These are phyloP conservation scores for Vitis amurensis DNA, from an alignment of 164 flowering plant genomes.

Conservation along the genomic window DNA sequence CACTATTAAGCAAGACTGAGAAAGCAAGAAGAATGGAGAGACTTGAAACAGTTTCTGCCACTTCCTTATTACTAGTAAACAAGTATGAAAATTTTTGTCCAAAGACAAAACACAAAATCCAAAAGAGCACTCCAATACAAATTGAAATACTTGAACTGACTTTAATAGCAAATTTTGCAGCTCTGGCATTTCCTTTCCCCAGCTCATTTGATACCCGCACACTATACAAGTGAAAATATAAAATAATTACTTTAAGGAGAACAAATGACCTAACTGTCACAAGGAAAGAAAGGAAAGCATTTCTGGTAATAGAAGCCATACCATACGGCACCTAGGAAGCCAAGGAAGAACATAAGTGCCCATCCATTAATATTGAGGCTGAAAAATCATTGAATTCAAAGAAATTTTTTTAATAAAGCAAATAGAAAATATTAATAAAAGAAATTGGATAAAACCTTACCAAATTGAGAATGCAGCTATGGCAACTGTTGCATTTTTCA, in stretches of 20 bases:
- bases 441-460: neutral
- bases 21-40: slow-evolving; percentile 40
- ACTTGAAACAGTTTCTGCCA: slow-evolving; percentile 29
- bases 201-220: slow-evolving; percentile 57
- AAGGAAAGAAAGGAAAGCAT: neutral
- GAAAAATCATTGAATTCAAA: too few relatives aligned
- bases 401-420: too few relatives aligned
- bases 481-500: slow-evolving; percentile 2
- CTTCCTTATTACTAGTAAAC: slow-evolving; percentile 31
- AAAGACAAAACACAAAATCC: slow-evolving; percentile 25
- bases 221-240: slow-evolving; percentile 6
- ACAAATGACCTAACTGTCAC: neutral
- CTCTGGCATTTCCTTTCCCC: slow-evolving; percentile 45
- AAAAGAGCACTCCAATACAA: slow-evolving; percentile 24
- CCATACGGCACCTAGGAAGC: slow-evolving; percentile 49
- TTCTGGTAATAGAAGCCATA: slow-evolving; percentile 5
- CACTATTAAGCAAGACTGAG: slow-evolving; percentile 47
- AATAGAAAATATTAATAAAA: too few relatives aligned
- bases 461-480: slow-evolving; percentile 5
- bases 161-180: slow-evolving; percentile 40
- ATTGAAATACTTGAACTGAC: slow-evolving; percentile 8
- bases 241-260: neutral
- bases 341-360: slow-evolving; percentile 19
- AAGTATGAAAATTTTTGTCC: slow-evolving; percentile 27
- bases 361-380: slow-evolving; percentile 2